Base-by-base conservation (phyloP, 2,329 filamentous ascomycete genomes). In the Hymenotorrendiella dingleyae region DNA sequence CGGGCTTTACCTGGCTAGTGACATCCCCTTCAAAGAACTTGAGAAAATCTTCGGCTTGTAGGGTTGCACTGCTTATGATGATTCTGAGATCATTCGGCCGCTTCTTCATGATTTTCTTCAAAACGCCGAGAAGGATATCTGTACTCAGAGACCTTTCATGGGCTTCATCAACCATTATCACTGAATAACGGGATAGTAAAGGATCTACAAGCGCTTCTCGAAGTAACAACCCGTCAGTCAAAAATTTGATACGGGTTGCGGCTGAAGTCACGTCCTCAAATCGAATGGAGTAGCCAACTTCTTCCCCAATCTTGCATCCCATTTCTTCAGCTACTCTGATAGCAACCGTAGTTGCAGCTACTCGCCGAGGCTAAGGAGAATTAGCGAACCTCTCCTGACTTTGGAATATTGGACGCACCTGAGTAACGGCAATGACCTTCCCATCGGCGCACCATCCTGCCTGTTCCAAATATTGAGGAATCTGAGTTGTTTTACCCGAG, bases 81-180 rank as follows among this genome's bases (percentile, higher is more conserved):
- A 97, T 84, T 16, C 89, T 80, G 40, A 97, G 66, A 45, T 96
- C 90, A 43, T 56, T 54, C 6, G 84, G 76, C 32, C 93, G 74
- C 57, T 80, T 84, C 62, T 79, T 87, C 42, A 80, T 69, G 38
- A 98, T 91, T 63, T 97, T 97, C 63, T 94, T 96, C 28, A 98
- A 65, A 11, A 97, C 69, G 0, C 93, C 91, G 3, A 98, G 74
- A 6, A 97, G 71, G 10, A 98, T 78, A 59, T 98, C 93, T 1
- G 90, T 94, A 62, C 87, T 94, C 46, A 97, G 76, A 36, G 89
- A 95, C 41, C 93, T 76, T 65, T 97, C 91, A 61, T 98, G 93
- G 6, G 91, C 93, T 66, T 97, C 91, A 60, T 98, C 93, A 6
- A 98, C 85, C 88, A 98, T 96, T 55, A 98, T 87, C 33, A 95